These are phyloP conservation scores for Marasmius tenuissimus DNA, from an alignment of 1,284 basidiomycete genomes.

Conservation along the genomic window DNA sequence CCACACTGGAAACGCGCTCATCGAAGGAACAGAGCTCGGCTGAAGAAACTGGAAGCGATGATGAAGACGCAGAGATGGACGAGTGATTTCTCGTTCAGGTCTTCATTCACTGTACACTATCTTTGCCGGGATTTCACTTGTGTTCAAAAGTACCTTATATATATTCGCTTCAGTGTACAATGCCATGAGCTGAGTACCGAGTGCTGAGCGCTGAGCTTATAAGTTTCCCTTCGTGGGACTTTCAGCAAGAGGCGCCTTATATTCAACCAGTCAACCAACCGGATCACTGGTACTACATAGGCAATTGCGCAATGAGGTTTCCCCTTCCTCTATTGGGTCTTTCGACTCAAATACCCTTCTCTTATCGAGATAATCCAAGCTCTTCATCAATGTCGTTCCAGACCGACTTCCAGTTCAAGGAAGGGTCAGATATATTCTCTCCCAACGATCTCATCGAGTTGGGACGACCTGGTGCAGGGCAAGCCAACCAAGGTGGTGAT, in stretches of 20 bases:
- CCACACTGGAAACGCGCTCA: conserved; percentile 50
- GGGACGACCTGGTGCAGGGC: conserved; percentile 65
- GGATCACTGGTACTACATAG: neutral
- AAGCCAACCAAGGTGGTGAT: conserved; percentile 66
- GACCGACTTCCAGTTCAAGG: conserved; percentile 54
- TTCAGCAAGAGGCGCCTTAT: neutral
- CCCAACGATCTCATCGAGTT: conserved; percentile 75
- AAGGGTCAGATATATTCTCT: conserved; percentile 59
- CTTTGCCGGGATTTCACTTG: no score
- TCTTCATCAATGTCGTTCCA: conserved; percentile 27
- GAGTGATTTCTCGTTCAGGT: neutral
- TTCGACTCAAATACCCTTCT: conserved; percentile 50
- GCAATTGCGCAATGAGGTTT: conserved; percentile 34
- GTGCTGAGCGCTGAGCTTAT: no score
- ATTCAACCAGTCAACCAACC: neutral
- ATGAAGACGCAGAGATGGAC: neutral
- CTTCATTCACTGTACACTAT: no score
- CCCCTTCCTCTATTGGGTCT: conserved; percentile 47
- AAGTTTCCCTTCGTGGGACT: no score
- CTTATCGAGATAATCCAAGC: conserved; percentile 10
- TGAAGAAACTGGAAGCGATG: neutral
- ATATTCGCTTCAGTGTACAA: no score
- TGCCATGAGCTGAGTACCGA: no score
- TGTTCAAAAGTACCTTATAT: no score
- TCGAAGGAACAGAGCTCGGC: neutral